Base-by-base conservation (phyloP, 139 green algal genomes). In the Astrephomene gubernaculifera region DNA sequence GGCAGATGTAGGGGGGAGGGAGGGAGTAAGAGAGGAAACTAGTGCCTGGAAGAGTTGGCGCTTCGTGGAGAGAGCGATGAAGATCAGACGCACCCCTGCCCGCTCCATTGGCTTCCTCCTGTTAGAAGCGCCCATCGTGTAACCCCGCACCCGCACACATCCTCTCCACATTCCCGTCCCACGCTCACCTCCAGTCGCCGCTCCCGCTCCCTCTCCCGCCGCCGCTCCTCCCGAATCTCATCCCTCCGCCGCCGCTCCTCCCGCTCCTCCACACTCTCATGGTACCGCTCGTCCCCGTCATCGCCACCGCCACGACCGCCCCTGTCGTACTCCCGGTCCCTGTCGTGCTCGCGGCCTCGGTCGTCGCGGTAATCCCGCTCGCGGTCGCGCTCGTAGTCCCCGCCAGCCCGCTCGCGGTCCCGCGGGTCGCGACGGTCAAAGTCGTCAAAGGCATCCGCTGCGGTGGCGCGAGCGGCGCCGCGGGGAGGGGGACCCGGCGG, bases 121-220 rank as follows among this genome's bases (percentile, higher is more conserved):
- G 5, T 68, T n/a, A n/a, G n/a, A n/a, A n/a, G n/a, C n/a, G n/a
- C n/a, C n/a, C n/a, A n/a, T n/a, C n/a, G n/a, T n/a, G n/a, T n/a
- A 70, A 8, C 25, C 63, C 6, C 14, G 57, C 17, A 33, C 19
- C 49, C 49, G 57, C 57, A 65, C 57, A 6, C 17, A 65, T 9
- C 57, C 57, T 33, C 9, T 39, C 29, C n/a, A 3, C 61, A 17
- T 9, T 70, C 61, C 35, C 33, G 35, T 49, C 22, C 38, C 39
- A 6, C 38, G 4, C 81, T 71, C 14, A 92, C 89, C 76, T 98
- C 97, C 25, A 99, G 87, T 25, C 97, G 90, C 17, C 95, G 84
- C 89, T 99, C 97, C 14, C 96, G 87, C 90, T 99, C 97, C 35
- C 97, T 88, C 93, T 99, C 97, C 19, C 96, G 87, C 45, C 90